phyloP scores from a whole-genome alignment of 768 basidiomycete genomes.

The Leccinum subtestaceum region DNA sequence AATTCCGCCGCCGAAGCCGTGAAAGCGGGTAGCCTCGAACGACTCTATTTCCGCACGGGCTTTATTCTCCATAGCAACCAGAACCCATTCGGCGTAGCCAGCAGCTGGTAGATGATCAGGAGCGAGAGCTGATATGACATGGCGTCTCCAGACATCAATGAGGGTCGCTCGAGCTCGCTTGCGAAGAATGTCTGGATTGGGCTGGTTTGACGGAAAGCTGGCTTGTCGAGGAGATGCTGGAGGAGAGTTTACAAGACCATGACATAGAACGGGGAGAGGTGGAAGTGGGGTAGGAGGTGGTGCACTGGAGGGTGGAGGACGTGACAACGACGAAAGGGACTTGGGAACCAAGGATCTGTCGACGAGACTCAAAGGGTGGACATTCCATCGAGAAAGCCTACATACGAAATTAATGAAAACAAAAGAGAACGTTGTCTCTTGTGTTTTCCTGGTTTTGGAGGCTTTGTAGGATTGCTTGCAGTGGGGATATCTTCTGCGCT shows the following conservation, averaged over 20 bases:
- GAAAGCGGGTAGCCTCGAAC: conserved; percentile 4
- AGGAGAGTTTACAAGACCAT: conserved; percentile 29
- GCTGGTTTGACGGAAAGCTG: conserved; percentile 3
- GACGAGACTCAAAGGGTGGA: conserved; percentile 2
- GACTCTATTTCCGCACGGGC: conserved; percentile 19
- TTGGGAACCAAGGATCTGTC: conserved; percentile 33
- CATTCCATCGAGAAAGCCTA: not conserved
- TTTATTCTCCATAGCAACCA: conserved; percentile 26
- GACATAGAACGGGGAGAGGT: conserved; percentile 29
- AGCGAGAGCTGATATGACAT: conserved; percentile 54
- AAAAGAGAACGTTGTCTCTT: conserved; percentile 71
- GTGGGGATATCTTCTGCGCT: conserved; percentile 20
- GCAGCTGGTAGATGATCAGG: conserved; percentile 32
- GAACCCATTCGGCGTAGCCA: conserved; percentile 32
- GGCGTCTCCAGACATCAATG: conserved; percentile 63
- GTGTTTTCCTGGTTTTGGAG: conserved; percentile 45
- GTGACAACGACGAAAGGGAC: conserved; percentile 25
- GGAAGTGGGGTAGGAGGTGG: conserved; percentile 31
- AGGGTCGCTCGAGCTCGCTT: conserved; percentile 63
- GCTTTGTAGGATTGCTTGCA: conserved; percentile 19
- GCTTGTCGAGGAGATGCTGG: conserved; percentile 23
- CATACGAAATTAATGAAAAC: conserved; percentile 64
- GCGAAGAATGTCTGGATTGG: conserved; percentile 45
- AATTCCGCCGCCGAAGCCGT: not conserved
- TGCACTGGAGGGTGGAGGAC: conserved; percentile 19